Conservation (phyloP, 2,329 filamentous ascomycete species). For the Stagonosporopsis rhizophila region DNA sequence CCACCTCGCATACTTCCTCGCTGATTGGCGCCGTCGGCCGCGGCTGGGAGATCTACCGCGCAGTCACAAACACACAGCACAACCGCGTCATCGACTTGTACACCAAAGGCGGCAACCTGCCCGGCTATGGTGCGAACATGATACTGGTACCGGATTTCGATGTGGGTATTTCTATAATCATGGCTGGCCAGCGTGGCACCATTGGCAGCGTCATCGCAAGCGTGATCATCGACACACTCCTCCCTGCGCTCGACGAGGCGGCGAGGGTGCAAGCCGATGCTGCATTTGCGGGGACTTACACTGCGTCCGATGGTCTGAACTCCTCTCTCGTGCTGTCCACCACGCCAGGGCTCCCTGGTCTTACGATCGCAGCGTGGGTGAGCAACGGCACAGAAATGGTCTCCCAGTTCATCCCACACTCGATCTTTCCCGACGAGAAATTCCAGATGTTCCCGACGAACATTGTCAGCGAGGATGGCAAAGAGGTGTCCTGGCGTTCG, state of each 20-base stretch:
- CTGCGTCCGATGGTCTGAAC: constrained; percentile 27
- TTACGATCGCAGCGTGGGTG: constrained; percentile 41
- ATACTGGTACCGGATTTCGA: constrained; percentile 55
- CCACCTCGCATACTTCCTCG: constrained; percentile 48
- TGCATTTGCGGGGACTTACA: constrained; percentile 37
- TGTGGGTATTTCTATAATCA: constrained; percentile 51
- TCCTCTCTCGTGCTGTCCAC: constrained; percentile 37
- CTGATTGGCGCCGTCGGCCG: constrained; percentile 45
- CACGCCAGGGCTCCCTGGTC: constrained; percentile 29
- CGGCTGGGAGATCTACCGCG: constrained; percentile 51
- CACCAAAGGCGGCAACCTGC: constrained; percentile 54
- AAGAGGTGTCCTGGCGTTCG: constrained; percentile 15
- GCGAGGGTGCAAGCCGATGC: constrained; percentile 34
- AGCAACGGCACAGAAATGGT: constrained; percentile 43
- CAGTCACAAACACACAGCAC: constrained; percentile 11
- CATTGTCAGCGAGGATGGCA: constrained; percentile 9
- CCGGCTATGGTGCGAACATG: constrained; percentile 49
- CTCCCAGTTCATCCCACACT: neutral
- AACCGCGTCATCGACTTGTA: constrained; percentile 46
- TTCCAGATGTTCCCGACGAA: constrained; percentile 23
- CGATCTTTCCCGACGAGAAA: neutral
- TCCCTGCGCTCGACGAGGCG: constrained; percentile 35
- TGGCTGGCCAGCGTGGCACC: constrained; percentile 36
- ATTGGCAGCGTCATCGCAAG: neutral
- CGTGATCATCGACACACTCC: constrained; percentile 20